phyloP scores from a whole-genome alignment of 164 flowering plant genomes.

The Chimonanthus salicifolius region DNA sequence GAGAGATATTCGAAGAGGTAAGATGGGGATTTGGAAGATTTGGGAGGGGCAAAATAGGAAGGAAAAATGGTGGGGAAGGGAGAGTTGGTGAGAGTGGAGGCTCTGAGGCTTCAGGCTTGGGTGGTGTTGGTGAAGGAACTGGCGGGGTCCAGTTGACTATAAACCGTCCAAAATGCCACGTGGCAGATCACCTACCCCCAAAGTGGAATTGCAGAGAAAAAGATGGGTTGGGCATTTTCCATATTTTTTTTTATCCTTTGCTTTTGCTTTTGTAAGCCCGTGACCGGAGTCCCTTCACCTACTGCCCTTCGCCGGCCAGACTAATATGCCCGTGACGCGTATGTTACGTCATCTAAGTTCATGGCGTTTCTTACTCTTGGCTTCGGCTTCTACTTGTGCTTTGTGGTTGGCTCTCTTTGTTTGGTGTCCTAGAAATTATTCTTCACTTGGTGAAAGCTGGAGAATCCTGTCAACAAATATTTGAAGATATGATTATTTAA shows the following conservation, averaged over 20 bases:
- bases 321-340: background rate
- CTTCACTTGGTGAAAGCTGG: no score
- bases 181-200: no score
- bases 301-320: background rate
- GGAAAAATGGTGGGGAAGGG: background rate
- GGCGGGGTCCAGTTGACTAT: background rate
- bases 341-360: background rate
- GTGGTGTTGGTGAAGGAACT: background rate
- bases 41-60: background rate
- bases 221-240: no score
- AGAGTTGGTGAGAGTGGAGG: background rate
- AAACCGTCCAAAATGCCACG: no score
- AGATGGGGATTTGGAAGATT: background rate
- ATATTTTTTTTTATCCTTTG: no score
- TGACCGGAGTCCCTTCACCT: background rate
- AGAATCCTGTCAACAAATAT: no score
- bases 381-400: background rate
- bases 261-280: background rate
- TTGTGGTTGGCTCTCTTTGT: no score
- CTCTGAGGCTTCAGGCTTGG: no score
- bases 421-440: no score
- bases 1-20: slow-evolving; percentile 7
- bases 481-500: no score
- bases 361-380: background rate
- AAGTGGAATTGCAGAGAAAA: no score